Evolutionary conservation across 164 flowering plant species (phyloP).

Genomic region (Stephania cephalantha): DNA sequence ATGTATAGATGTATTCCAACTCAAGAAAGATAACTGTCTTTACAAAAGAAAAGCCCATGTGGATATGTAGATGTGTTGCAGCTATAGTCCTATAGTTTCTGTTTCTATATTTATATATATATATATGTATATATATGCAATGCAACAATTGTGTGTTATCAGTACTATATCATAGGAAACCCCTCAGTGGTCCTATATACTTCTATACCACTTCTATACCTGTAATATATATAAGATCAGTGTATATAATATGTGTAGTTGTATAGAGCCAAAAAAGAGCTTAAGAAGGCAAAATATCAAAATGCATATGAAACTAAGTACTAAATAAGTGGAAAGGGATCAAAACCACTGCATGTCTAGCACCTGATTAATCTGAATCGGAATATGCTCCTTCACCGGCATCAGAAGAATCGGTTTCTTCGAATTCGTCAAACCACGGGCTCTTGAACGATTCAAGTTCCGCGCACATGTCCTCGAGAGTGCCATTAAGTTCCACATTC

Average conservation of each 20-base stretch:
- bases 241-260: neutral
- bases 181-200: too few relatives aligned
- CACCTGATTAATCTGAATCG: neutral
- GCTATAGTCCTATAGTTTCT: too few relatives aligned
- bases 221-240: neutral
- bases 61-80: too few relatives aligned
- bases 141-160: too few relatives aligned
- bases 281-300: neutral
- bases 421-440: constrained; percentile 20
- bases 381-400: constrained; percentile 1
- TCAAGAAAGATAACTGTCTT: too few relatives aligned
- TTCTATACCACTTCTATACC: neutral
- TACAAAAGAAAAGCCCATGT: too few relatives aligned
- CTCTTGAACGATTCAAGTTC: constrained; percentile 13
- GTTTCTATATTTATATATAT: too few relatives aligned
- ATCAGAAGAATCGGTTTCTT: constrained; percentile 8
- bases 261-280: neutral
- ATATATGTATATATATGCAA: too few relatives aligned
- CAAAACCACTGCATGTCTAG: neutral
- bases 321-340: neutral
- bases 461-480: constrained; percentile 18
- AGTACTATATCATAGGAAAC: too few relatives aligned
- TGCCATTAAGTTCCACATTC: constrained; percentile 22
- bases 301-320: neutral
- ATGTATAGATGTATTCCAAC: too few relatives aligned